A percentile compares a stretch with the other conserved stretches of the same genome.
Conservation (phyloP, 176 grass and related monocot genomes). For the Oryza nivara region DNA sequence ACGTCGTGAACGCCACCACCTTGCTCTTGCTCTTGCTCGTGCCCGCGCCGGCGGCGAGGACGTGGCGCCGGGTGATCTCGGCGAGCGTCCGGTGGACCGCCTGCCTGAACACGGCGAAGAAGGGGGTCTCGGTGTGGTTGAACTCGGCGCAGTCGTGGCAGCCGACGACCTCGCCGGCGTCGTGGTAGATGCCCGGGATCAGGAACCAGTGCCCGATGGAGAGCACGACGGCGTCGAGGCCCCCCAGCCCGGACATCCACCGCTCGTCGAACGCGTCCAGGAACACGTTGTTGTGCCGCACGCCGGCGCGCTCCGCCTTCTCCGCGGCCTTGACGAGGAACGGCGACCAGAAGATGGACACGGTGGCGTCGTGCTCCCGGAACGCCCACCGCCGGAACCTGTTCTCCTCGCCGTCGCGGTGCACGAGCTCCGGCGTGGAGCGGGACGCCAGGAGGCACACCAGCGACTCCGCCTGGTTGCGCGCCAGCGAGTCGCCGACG, state of each 20-base stretch:
- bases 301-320: constrained; percentile 60
- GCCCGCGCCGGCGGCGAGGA: neutral
- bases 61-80: constrained; percentile 50
- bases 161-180: constrained; percentile 59
- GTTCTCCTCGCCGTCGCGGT: constrained; percentile 61
- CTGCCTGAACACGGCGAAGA: constrained; percentile 75
- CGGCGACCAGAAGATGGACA: constrained; percentile 88
- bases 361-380: constrained; percentile 57
- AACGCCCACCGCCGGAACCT: constrained; percentile 73
- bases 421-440: constrained; percentile 47
- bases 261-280: constrained; percentile 69
- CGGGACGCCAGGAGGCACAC: constrained; percentile 70
- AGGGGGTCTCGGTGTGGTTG: constrained; percentile 77
- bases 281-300: constrained; percentile 75
- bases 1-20: constrained; percentile 69
- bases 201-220: constrained; percentile 91
- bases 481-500: constrained; percentile 80
- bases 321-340: constrained; percentile 66
- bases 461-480: constrained; percentile 84
- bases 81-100: constrained; percentile 51
- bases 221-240: constrained; percentile 55
- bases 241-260: constrained; percentile 57
- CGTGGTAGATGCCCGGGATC: constrained; percentile 70
- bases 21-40: neutral
- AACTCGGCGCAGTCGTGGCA: constrained; percentile 78